Conservation (phyloP, 148 eudicot genomes). For the Limonium bicolor region DNA sequence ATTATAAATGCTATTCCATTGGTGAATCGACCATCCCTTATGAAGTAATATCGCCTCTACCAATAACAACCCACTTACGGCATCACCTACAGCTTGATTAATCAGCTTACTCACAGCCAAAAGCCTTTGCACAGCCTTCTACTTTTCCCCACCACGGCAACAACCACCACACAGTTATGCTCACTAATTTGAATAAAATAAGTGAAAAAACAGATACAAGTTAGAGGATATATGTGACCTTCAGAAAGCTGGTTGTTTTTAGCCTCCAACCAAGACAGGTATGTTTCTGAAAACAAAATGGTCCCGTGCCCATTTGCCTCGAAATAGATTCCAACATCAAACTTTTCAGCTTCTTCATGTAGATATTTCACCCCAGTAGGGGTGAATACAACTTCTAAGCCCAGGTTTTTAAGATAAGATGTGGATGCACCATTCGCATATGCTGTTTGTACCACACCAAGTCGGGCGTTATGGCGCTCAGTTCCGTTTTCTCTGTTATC, state of each 20-base stretch:
- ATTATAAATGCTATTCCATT: conserved; percentile 73
- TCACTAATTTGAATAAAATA: neutral
- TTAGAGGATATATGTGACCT: conserved; percentile 27
- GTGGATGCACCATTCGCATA: conserved; percentile 98
- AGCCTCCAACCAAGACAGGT: conserved; percentile 47
- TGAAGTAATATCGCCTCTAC: conserved; percentile 76
- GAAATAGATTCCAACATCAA: conserved; percentile 72
- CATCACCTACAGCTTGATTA: conserved; percentile 98
- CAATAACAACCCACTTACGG: conserved; percentile 77
- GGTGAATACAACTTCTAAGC: conserved; percentile 61
- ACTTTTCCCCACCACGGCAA: conserved; percentile 60
- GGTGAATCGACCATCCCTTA: conserved; percentile 68
- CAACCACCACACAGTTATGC: no score
- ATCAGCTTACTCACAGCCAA: conserved; percentile 76
- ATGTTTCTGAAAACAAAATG: conserved; percentile 56
- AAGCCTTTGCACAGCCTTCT: conserved; percentile 68
- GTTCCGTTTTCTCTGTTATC: conserved; percentile 13
- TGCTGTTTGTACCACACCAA: conserved; percentile 88
- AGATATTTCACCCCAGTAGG: conserved; percentile 91
- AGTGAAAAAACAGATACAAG: neutral
- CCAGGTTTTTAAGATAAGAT: conserved; percentile 58
- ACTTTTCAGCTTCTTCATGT: conserved; percentile 80
- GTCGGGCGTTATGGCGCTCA: conserved; percentile 19
- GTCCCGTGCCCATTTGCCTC: conserved; percentile 99
- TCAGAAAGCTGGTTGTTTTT: conserved; percentile 30